Evolutionary conservation across 2,329 filamentous ascomycete species (phyloP).

Genomic region (Pezicula carpinea): DNA sequence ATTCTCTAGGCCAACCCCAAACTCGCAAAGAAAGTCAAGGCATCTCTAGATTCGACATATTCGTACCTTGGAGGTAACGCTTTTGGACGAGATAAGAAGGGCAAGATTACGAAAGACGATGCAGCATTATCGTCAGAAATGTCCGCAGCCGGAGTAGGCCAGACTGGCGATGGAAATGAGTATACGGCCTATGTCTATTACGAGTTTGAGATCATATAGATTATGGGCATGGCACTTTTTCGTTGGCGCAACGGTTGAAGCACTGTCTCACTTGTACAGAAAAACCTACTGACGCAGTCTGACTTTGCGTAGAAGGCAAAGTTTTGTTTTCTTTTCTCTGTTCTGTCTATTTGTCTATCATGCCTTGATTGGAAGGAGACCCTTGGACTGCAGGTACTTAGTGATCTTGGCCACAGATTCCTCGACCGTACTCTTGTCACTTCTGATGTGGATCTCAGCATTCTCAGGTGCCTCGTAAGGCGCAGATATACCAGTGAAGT

Average conservation of each 20-base stretch:
- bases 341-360: slow-evolving; percentile 8
- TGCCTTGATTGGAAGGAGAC: slow-evolving; percentile 42
- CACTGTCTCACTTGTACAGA: slow-evolving; percentile 13
- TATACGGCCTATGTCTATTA: slow-evolving; percentile 98
- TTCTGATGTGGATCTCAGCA: slow-evolving; percentile 83
- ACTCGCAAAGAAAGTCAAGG: slow-evolving; percentile 70
- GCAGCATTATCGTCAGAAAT: slow-evolving; percentile 74
- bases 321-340: neutral
- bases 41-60: slow-evolving; percentile 77
- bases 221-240: slow-evolving; percentile 7
- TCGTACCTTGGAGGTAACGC: slow-evolving; percentile 94
- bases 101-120: slow-evolving; percentile 87
- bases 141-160: slow-evolving; percentile 64
- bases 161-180: slow-evolving; percentile 68
- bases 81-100: slow-evolving; percentile 89
- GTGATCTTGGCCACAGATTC: slow-evolving; percentile 85
- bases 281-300: neutral
- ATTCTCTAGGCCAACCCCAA: slow-evolving; percentile 71
- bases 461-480: slow-evolving; percentile 88
- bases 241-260: slow-evolving; percentile 17
- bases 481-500: slow-evolving; percentile 93
- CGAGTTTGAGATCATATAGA: slow-evolving; percentile 70
- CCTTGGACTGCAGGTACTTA: slow-evolving; percentile 69
- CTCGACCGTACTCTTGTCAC: slow-evolving; percentile 77
- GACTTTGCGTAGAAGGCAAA: slow-evolving; percentile 1